A percentile compares a stretch with the other conserved stretches of the same genome.
These are phyloP conservation scores for Bipolaris gigantea DNA, from an alignment of 2,329 filamentous ascomycete genomes.

Conservation along the genomic window DNA sequence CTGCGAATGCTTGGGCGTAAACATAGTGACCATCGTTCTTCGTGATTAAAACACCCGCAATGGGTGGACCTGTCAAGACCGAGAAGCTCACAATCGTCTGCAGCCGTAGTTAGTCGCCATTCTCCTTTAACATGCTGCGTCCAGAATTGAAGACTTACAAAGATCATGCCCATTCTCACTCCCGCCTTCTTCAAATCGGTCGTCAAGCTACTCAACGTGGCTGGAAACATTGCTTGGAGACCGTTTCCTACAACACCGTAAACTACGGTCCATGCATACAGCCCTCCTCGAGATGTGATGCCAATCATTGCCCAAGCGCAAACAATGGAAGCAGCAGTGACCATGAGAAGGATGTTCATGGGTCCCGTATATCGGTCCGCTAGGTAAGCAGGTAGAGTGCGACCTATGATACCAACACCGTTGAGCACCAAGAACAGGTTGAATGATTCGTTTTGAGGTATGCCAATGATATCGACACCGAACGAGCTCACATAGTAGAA, in stretches of 20 bases:
- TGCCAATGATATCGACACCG: slow-evolving; percentile 57
- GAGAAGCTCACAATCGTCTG: slow-evolving; percentile 28
- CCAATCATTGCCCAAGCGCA: slow-evolving; percentile 50
- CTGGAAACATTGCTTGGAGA: slow-evolving; percentile 50
- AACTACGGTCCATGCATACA: slow-evolving; percentile 49
- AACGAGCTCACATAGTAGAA: slow-evolving; percentile 46
- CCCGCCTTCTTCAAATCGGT: slow-evolving; percentile 48
- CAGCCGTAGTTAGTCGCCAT: neutral
- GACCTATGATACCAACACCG: slow-evolving; percentile 54
- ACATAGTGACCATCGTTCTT: slow-evolving; percentile 43
- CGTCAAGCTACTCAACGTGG: slow-evolving; percentile 49
- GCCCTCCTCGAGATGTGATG: slow-evolving; percentile 33
- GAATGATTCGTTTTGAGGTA: slow-evolving; percentile 35
- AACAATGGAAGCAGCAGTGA: slow-evolving; percentile 48
- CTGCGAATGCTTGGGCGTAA: slow-evolving; percentile 48
- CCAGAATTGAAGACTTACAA: slow-evolving; percentile 2
- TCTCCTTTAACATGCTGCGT: neutral
- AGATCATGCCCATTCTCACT: slow-evolving; percentile 51
- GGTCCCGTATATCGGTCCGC: slow-evolving; percentile 48
- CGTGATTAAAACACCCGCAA: slow-evolving; percentile 42
- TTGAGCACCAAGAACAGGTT: slow-evolving; percentile 52
- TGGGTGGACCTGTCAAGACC: slow-evolving; percentile 31
- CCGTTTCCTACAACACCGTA: slow-evolving; percentile 55
- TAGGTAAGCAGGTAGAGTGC: slow-evolving; percentile 52
- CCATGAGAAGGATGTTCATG: slow-evolving; percentile 43